Evolutionary conservation across 345 rosid species (phyloP).

Genomic region (Brassica rapa): DNA sequence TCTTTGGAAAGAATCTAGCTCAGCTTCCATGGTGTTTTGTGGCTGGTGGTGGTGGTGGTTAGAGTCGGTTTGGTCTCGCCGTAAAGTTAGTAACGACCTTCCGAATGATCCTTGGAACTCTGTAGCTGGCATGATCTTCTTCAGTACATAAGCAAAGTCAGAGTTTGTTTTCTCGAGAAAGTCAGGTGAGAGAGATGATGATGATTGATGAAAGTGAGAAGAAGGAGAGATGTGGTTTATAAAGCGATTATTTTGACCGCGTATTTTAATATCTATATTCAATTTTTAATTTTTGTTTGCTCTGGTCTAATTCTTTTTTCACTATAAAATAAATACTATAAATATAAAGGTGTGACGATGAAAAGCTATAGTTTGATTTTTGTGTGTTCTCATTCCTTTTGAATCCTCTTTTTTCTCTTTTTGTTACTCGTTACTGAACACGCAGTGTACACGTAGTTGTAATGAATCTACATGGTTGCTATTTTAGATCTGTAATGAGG

Average conservation of each 20-base stretch:
- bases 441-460: constrained; percentile 27
- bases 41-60: constrained; percentile 11
- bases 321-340: not conserved
- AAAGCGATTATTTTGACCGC: constrained; percentile 41
- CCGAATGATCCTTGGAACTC: constrained; percentile 60
- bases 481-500: not conserved
- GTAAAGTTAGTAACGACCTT: constrained; percentile 51
- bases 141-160: constrained; percentile 20
- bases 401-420: not conserved
- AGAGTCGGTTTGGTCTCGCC: constrained; percentile 51
- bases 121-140: constrained; percentile 55
- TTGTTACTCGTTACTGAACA: constrained; percentile 23
- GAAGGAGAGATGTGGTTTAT: constrained; percentile 33
- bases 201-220: constrained; percentile 38
- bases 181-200: constrained; percentile 16
- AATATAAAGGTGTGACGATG: not conserved
- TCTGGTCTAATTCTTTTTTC: not conserved
- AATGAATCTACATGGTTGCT: not conserved
- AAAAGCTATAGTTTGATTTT: not conserved
- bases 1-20: constrained; percentile 64
- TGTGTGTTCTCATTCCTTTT: constrained; percentile 19
- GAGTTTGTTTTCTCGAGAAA: not conserved
- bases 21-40: constrained; percentile 45
- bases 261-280: constrained; percentile 33
- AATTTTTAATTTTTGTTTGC: not conserved